Base-by-base conservation (phyloP, 495 filamentous ascomycete genomes). In the Umbilicaria muhlenbergii region DNA sequence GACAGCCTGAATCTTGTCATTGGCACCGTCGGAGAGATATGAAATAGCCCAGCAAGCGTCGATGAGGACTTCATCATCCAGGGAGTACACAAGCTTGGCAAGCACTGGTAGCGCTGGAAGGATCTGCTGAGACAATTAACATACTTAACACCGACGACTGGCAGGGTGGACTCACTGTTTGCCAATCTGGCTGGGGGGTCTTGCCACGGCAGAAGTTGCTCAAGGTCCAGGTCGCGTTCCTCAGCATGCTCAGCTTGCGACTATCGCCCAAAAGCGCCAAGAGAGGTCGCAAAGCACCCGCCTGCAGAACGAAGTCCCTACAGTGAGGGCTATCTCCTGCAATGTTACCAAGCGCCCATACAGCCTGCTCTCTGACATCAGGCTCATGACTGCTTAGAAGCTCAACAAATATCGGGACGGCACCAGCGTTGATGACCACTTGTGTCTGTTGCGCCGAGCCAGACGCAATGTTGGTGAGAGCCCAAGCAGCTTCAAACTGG, bases 201-300 rank as follows among this genome's bases (percentile, higher is more conserved):
- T 96, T 99, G 64, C 92, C 92, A 72, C 92, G 89, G 69, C 92
- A 99, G 69, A 99, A 99, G 69, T 99, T 99, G 71, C 92, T 96
- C 41, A 99, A 70, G 18, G 92, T 99, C 92, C 92, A 99, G 19
- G 92, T 96, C 18, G 92, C 92, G 60, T 99, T 99, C 43, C 92
- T 75, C 34, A 99, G 77, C 92, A 99, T 99, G 72, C 87, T 94
- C 40, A 99, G 72, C 74, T 99, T 99, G 53, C 92, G 84, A 69
- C 89, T 94, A 62, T 99, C 92, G 35, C 89, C 91, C 36, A 98
- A 77, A 34, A 98, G 75, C 57, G 70, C 74, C 38, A 98, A 71
- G 34, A 98, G 74, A 32, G 91, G 91, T 54, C 82, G 83, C 19
- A 98, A 76, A 53, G 91, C 91, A 58, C 91, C 91, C 43, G 80